Conservation (phyloP, 129 eudicot species). For the Deinandra increscens region DNA sequence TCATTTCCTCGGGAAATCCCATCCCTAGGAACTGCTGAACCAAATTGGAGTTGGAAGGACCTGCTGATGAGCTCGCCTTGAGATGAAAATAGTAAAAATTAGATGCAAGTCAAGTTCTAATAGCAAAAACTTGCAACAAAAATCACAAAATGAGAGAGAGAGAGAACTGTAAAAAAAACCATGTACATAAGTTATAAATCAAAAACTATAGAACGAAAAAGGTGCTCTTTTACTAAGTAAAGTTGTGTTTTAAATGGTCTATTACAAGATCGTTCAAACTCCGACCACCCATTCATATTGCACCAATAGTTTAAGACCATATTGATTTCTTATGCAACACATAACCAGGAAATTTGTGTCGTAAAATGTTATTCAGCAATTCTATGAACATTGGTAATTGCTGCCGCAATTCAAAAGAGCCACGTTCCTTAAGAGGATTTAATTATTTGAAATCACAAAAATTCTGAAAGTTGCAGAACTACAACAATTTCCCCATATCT, state of each 20-base stretch:
- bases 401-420: background rate
- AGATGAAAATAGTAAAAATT: conserved; percentile 26
- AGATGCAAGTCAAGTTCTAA: background rate
- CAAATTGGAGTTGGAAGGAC: conserved; percentile 44
- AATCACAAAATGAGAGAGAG: background rate
- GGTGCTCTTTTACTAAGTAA: background rate
- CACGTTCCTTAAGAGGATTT: background rate
- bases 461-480: background rate
- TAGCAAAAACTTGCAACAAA: background rate
- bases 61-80: conserved; percentile 67
- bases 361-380: background rate
- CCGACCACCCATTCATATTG: background rate
- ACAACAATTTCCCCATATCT: background rate
- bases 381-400: background rate
- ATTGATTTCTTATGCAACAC: background rate
- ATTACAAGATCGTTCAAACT: no score
- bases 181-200: background rate
- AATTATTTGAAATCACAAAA: background rate
- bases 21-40: conserved; percentile 51
- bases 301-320: background rate
- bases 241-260: no score
- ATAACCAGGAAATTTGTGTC: background rate
- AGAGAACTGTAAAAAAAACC: background rate
- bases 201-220: background rate
- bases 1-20: conserved; percentile 62